These are phyloP conservation scores for Antitrichia curtipendula DNA, from an alignment of 225 moss, liverwort and hornwort genomes.

Conservation along the genomic window DNA sequence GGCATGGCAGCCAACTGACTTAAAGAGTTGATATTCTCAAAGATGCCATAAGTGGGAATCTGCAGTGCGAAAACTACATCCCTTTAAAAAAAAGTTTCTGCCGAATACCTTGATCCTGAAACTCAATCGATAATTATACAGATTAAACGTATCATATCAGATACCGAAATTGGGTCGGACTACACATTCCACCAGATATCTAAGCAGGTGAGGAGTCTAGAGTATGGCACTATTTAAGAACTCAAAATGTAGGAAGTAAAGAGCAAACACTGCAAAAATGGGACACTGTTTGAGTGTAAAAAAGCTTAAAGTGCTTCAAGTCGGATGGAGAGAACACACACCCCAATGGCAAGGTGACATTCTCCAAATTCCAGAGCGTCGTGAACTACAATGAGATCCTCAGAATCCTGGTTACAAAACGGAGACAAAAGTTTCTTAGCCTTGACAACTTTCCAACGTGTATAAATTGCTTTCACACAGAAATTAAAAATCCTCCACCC, in stretches of 20 bases:
- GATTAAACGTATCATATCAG: neutral
- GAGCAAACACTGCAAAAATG: neutral
- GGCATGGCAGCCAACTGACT: conserved; percentile 68
- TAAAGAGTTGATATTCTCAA: conserved; percentile 52
- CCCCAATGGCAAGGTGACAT: conserved; percentile 73
- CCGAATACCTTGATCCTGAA: neutral
- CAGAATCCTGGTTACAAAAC: conserved; percentile 44
- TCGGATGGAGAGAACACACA: neutral
- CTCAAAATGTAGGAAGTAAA: neutral
- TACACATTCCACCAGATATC: neutral
- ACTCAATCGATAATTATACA: neutral
- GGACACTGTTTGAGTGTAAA: neutral
- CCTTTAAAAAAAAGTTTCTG: neutral
- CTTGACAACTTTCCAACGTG: neutral
- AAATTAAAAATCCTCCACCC: neutral
- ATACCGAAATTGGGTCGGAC: neutral
- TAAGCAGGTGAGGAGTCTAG: neutral
- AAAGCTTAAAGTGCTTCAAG: neutral
- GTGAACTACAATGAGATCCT: conserved; percentile 68
- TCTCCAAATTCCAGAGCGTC: conserved; percentile 71
- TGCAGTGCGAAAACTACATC: conserved; percentile 3
- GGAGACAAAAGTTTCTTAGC: neutral
- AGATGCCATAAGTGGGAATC: conserved; percentile 86
- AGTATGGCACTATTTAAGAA: neutral
- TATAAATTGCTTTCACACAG: neutral